Percentiles rank a stretch among this genome's conserved stretches.
Evolutionary conservation across 345 rosid species (phyloP).

Genomic region (Pistacia atlantica): DNA sequence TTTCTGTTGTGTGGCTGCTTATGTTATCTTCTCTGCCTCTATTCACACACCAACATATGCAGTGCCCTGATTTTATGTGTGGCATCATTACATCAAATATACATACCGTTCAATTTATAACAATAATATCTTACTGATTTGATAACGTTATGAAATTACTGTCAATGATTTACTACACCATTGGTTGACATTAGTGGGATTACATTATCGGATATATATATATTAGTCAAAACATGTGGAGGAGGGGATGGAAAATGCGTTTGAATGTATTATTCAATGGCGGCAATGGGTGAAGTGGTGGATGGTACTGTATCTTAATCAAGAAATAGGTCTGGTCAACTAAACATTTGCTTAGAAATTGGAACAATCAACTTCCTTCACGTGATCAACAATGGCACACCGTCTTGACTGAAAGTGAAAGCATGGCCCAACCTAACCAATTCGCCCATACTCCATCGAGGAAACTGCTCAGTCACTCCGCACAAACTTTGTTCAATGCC

Average conservation of each 20-base stretch:
- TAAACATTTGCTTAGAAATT: neutral
- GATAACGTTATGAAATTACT: too few relatives aligned
- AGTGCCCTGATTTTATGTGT: conserved; percentile 14
- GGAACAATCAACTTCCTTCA: neutral
- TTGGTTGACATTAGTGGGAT: too few relatives aligned
- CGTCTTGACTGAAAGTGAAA: neutral
- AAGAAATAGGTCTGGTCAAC: neutral
- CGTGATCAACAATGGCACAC: neutral
- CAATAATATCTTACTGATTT: neutral
- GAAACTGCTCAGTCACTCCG: neutral
- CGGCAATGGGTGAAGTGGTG: too few relatives aligned
- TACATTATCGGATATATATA: too few relatives aligned
- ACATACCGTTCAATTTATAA: neutral
- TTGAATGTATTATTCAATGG: too few relatives aligned
- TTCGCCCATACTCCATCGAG: neutral
- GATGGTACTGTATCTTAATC: neutral
- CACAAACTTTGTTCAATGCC: neutral
- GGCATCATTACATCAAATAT: neutral
- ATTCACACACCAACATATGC: conserved; percentile 34
- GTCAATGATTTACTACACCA: too few relatives aligned
- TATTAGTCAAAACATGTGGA: too few relatives aligned
- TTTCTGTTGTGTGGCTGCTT: conserved; percentile 33
- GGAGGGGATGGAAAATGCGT: too few relatives aligned
- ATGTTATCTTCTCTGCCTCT: conserved; percentile 33
- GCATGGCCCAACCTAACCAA: neutral